Evolutionary conservation across 2,329 filamentous ascomycete genomes (phyloP).

Genomic region (Emergomyces africanus): DNA sequence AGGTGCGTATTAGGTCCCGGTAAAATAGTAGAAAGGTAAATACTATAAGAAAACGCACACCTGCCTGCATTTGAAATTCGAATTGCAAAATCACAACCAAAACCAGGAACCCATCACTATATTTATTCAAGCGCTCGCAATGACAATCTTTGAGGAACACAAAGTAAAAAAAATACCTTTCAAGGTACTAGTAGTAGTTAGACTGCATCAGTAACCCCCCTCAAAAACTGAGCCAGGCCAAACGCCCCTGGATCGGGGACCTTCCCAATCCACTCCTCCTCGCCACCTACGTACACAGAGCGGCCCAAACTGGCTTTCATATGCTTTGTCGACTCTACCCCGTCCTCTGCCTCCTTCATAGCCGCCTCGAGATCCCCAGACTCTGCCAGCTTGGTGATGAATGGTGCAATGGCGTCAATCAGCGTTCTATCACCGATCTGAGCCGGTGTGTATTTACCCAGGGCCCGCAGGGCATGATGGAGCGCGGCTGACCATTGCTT

Average conservation of each 20-base stretch:
- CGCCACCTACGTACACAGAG: constrained; percentile 67
- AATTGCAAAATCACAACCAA: neutral
- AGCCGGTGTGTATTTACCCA: constrained; percentile 79
- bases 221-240: constrained; percentile 76
- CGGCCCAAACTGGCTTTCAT: constrained; percentile 85
- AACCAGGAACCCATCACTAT: neutral
- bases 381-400: constrained; percentile 57
- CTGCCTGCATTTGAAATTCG: neutral
- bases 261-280: constrained; percentile 51
- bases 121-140: neutral
- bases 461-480: constrained; percentile 53
- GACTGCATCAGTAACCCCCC: constrained; percentile 52
- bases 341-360: constrained; percentile 59
- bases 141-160: neutral
- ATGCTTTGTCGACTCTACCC: constrained; percentile 72
- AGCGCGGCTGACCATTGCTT: constrained; percentile 56
- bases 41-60: neutral
- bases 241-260: constrained; percentile 61
- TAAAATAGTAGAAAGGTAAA: neutral
- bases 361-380: constrained; percentile 58
- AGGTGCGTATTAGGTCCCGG: neutral
- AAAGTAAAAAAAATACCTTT: neutral
- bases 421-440: constrained; percentile 80
- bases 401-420: constrained; percentile 80
- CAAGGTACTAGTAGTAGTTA: neutral